Evolutionary conservation across 176 grass and related monocot species (phyloP).

Genomic region (Otatea glauca): DNA sequence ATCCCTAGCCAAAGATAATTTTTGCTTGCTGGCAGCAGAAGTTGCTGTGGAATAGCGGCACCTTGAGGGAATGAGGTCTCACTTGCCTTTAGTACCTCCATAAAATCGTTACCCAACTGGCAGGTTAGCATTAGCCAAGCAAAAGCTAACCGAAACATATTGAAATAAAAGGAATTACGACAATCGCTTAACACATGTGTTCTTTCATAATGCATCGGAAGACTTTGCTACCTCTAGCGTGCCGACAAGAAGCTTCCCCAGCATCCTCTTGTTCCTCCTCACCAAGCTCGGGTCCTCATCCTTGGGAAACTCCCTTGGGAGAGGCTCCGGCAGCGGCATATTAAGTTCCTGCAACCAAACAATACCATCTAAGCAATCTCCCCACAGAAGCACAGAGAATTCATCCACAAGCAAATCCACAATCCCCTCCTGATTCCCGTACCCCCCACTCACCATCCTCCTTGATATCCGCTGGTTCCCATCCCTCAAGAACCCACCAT

Average conservation of each 20-base stretch:
- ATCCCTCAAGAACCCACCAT: slow-evolving; percentile 74
- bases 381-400: slow-evolving; percentile 9
- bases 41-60: background rate
- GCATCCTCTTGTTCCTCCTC: slow-evolving; percentile 91
- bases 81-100: background rate
- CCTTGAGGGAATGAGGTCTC: background rate
- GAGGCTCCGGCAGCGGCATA: slow-evolving; percentile 73
- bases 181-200: background rate
- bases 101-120: background rate
- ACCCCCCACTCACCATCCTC: slow-evolving; percentile 59
- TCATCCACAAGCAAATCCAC: background rate
- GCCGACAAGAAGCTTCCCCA: slow-evolving; percentile 95
- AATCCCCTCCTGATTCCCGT: background rate
- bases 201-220: background rate
- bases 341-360: slow-evolving; percentile 66
- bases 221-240: slow-evolving; percentile 75
- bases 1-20: background rate
- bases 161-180: background rate
- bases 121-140: background rate
- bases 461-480: slow-evolving; percentile 44
- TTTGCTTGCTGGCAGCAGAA: background rate
- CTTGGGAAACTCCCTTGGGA: slow-evolving; percentile 80
- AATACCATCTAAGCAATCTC: slow-evolving; percentile 19
- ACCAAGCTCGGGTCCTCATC: slow-evolving; percentile 73
- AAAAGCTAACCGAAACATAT: slow-evolving; percentile 13